Base-by-base conservation (phyloP, 1,139 yeast species). In the Citeromyces hawaiiensis region DNA sequence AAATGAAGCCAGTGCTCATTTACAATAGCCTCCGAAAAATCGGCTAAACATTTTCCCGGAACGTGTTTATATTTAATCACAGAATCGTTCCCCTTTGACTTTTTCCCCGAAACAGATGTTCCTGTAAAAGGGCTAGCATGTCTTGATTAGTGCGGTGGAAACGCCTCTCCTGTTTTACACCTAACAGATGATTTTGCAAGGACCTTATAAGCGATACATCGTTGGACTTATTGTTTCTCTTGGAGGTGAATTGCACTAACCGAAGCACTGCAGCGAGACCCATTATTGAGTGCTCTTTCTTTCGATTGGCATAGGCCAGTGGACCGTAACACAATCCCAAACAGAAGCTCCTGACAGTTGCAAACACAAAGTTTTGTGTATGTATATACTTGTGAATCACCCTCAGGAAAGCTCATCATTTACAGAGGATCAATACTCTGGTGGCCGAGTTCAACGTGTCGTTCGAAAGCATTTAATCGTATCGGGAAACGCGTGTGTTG, bases 271-370 rank as follows among this genome's bases (percentile, higher is more conserved):
- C 46, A 2, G 61, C 50, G 0, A 71, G 53, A 43, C 76, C 72
- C 16, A 64, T 62, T 19, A 55, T 40, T 3, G 57, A 51, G 36
- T 54, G 57, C 38, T 56, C 56, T 4, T 47, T 41, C 9, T 46
- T 38, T 3, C 40, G 34, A 37, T 50, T 50, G 17, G 49, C 45
- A 41, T 45, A 42, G 1, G 59, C 57, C 40, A 57, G 40, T 9
- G 57, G 55, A 1, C 66, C 66, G 50, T 78, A 82, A 73, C 64
- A 43, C 81, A 69, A 45, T 78, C 60, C 91, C 91, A 82, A 1
- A 75, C 54, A 1, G 74, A 57, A 36, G 70, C 78, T 4, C 83
- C 82, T 16, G 66, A 63, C 13, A 81, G 54, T 41, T 70, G 76
- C 42, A 78, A 59, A 44, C 70, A 74, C 60, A 29, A 77, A 54